These are phyloP conservation scores for Globisporangium spinosum DNA, from an alignment of 352 stramenopile species.

Conservation along the genomic window DNA sequence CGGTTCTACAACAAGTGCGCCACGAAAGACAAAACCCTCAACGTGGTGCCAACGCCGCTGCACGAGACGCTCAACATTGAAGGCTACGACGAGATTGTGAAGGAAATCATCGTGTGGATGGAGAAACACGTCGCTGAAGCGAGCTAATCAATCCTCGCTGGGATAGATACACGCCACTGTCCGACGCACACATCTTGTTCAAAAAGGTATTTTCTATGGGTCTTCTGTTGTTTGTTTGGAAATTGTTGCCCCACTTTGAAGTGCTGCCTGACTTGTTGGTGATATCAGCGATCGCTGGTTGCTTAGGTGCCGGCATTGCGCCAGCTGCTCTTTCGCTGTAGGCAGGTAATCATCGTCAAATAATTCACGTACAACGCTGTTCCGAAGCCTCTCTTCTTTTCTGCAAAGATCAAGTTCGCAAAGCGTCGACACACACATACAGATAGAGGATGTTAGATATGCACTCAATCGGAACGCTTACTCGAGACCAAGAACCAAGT, in stretches of 20 bases:
- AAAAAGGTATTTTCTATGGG: constrained; percentile 11
- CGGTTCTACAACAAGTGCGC: constrained; percentile 34
- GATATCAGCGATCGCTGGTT: constrained; percentile 5
- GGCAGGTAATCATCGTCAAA: constrained; percentile 63
- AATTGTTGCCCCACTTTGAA: not conserved
- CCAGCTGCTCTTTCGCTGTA: constrained; percentile 52
- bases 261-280: not conserved
- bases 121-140: constrained; percentile 5
- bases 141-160: not conserved
- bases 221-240: constrained; percentile 9
- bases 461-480: not conserved
- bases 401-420: not conserved
- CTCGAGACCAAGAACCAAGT: not conserved
- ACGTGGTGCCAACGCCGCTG: constrained; percentile 27
- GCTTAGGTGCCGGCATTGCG: constrained; percentile 26
- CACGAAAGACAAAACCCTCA: constrained; percentile 45
- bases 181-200: not conserved
- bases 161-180: not conserved
- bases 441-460: not conserved
- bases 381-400: constrained; percentile 4
- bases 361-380: constrained; percentile 36
- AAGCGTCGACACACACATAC: not conserved
- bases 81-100: constrained; percentile 27
- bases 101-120: constrained; percentile 35
- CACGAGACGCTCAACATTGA: constrained; percentile 47